phyloP scores from a whole-genome alignment of 495 filamentous ascomycete species.

The Usnea hakonensis region DNA sequence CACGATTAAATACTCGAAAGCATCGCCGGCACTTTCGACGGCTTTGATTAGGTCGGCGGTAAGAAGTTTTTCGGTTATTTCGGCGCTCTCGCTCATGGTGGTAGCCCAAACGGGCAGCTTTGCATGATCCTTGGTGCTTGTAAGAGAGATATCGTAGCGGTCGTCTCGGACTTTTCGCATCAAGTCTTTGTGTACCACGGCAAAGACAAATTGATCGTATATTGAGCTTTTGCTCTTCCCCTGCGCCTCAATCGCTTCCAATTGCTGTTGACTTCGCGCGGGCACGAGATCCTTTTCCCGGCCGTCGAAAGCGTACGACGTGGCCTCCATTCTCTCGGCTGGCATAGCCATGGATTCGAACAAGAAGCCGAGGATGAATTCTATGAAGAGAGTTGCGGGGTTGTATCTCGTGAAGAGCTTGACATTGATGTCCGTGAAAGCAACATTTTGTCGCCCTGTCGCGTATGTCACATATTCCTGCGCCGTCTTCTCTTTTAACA shows the following conservation, averaged over 20 bases:
- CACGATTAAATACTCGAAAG: constrained; percentile 80
- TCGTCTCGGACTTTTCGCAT: constrained; percentile 89
- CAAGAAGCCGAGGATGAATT: constrained; percentile 63
- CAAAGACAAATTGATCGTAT: constrained; percentile 91
- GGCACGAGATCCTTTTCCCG: constrained; percentile 72
- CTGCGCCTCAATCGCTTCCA: constrained; percentile 41
- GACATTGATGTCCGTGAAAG: constrained; percentile 78
- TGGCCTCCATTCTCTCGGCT: constrained; percentile 63
- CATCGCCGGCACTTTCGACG: constrained; percentile 69
- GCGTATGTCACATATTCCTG: constrained; percentile 84
- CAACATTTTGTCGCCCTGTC: constrained; percentile 88
- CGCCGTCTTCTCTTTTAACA: constrained; percentile 74
- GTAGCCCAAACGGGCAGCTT: constrained; percentile 90
- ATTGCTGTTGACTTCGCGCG: constrained; percentile 41
- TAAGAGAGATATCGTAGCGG: constrained; percentile 89
- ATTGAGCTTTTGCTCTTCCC: constrained; percentile 54
- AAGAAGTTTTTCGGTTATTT: constrained; percentile 81
- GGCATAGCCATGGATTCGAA: constrained; percentile 65
- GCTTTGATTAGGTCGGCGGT: constrained; percentile 78
- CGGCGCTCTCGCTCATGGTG: constrained; percentile 93
- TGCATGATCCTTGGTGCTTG: constrained; percentile 78
- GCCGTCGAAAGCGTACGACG: constrained; percentile 81
- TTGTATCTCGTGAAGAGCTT: constrained; percentile 85
- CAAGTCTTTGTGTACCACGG: constrained; percentile 85
- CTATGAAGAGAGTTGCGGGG: constrained; percentile 63